phyloP scores from a whole-genome alignment of 2,329 filamentous ascomycete genomes.

The Mariannaea sp. region DNA sequence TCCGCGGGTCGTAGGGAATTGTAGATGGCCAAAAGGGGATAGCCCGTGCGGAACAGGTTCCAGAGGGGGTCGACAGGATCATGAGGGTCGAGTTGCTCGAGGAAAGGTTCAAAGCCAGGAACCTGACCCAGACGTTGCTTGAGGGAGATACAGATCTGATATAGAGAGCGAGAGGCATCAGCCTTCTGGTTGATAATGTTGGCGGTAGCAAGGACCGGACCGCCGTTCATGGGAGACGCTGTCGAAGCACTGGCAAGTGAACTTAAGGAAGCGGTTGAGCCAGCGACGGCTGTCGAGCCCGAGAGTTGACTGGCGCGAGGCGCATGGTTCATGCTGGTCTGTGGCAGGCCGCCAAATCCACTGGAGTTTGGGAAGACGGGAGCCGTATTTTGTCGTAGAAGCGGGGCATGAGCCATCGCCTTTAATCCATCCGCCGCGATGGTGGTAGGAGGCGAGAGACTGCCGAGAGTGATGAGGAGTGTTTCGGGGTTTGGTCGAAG shows the following conservation, averaged over 20 bases:
- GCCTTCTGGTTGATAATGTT: constrained; percentile 98
- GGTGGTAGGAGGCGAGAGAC: constrained; percentile 11
- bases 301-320: constrained; percentile 66
- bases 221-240: constrained; percentile 52
- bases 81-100: constrained; percentile 72
- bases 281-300: constrained; percentile 61
- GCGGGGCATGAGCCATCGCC: constrained; percentile 64
- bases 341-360: constrained; percentile 51
- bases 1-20: constrained; percentile 78
- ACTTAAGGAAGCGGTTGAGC: constrained; percentile 57
- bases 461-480: constrained; percentile 12
- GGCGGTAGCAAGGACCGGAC: constrained; percentile 74
- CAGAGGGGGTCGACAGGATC: constrained; percentile 89
- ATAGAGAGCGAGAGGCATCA: constrained; percentile 88
- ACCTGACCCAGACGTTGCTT: constrained; percentile 82
- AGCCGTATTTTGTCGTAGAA: constrained; percentile 63
- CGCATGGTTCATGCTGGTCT: constrained; percentile 56
- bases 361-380: constrained; percentile 58
- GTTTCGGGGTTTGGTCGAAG: constrained; percentile 24
- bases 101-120: constrained; percentile 77
- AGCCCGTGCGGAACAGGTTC: constrained; percentile 82
- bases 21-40: constrained; percentile 86
- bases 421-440: constrained; percentile 49
- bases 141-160: constrained; percentile 90
- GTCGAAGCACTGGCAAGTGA: constrained; percentile 54